phyloP scores from a whole-genome alignment of 768 basidiomycete genomes.

The Rhodocollybia butyracea region DNA sequence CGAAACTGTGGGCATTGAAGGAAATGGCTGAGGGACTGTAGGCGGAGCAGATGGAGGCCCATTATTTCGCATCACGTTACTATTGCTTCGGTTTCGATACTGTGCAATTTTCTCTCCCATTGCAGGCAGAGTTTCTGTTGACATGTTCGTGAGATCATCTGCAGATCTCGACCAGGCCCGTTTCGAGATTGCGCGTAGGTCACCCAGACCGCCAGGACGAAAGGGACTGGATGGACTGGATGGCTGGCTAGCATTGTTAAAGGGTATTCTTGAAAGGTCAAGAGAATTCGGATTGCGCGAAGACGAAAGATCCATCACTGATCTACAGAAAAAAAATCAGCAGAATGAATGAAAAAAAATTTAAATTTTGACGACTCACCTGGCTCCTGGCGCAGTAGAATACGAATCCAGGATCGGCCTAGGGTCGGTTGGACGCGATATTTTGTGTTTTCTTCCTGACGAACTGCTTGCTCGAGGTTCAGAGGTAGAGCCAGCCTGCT shows the following conservation, averaged over 20 bases:
- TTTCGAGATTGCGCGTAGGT: conserved; percentile 66
- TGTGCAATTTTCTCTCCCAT: conserved; percentile 63
- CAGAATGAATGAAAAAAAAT: conserved; percentile 6
- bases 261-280: conserved; percentile 33
- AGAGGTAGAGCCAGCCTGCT: conserved; percentile 25
- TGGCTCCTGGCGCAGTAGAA: conserved; percentile 41
- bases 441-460: conserved; percentile 63
- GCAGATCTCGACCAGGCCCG: conserved; percentile 79
- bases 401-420: conserved; percentile 68
- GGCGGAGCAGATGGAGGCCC: conserved; percentile 27
- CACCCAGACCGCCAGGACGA: conserved; percentile 44
- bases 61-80: conserved; percentile 37
- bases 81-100: conserved; percentile 61
- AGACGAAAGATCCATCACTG: conserved; percentile 59
- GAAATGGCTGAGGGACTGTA: conserved; percentile 39
- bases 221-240: conserved; percentile 31
- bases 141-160: conserved; percentile 53
- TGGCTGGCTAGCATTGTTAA: conserved; percentile 33
- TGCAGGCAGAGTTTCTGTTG: conserved; percentile 33
- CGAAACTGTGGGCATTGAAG: conserved; percentile 36
- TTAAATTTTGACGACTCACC: conserved; percentile 44
- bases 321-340: conserved; percentile 39
- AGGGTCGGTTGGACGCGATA: conserved; percentile 81
- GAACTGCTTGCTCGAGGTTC: conserved; percentile 49
- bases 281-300: conserved; percentile 40